phyloP scores from a whole-genome alignment of 179 eudicot genomes.

The Silene noctiflora region DNA sequence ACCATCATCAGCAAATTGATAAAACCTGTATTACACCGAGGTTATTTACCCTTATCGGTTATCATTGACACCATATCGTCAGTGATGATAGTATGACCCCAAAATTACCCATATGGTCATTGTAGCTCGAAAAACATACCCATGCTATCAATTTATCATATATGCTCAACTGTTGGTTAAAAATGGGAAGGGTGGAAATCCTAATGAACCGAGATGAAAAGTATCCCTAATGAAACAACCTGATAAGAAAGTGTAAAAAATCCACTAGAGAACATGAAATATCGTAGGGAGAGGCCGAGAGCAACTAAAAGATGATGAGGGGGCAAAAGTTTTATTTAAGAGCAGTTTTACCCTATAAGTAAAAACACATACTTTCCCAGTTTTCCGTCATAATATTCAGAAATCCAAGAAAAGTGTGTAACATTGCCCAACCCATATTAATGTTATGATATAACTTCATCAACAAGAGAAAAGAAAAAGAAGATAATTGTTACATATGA shows the following conservation, averaged over 20 bases:
- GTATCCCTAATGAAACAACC: not conserved
- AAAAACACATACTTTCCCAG: not conserved
- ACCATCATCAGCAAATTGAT: too few species aligned
- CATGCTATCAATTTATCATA: too few species aligned
- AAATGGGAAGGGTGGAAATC: too few species aligned
- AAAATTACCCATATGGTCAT: too few species aligned
- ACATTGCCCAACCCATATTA: not conserved
- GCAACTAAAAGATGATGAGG: not conserved
- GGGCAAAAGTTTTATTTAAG: not conserved
- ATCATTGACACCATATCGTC: too few species aligned
- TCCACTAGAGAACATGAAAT: too few species aligned
- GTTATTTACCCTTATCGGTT: too few species aligned
- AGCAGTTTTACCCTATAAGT: not conserved
- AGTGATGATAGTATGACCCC: too few species aligned
- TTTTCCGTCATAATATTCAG: not conserved
- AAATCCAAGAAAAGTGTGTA: conserved; percentile 1
- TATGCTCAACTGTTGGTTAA: too few species aligned
- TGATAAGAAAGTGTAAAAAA: not conserved
- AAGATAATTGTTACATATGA: conserved; percentile 10
- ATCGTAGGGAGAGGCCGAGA: not conserved
- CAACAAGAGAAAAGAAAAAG: not conserved
- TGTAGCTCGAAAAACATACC: too few species aligned
- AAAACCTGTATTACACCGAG: too few species aligned
- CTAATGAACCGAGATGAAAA: too few species aligned
- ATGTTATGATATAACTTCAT: conserved; percentile 13